Evolutionary conservation across 768 basidiomycete species (phyloP).

Genomic region (Suillus paluster): DNA sequence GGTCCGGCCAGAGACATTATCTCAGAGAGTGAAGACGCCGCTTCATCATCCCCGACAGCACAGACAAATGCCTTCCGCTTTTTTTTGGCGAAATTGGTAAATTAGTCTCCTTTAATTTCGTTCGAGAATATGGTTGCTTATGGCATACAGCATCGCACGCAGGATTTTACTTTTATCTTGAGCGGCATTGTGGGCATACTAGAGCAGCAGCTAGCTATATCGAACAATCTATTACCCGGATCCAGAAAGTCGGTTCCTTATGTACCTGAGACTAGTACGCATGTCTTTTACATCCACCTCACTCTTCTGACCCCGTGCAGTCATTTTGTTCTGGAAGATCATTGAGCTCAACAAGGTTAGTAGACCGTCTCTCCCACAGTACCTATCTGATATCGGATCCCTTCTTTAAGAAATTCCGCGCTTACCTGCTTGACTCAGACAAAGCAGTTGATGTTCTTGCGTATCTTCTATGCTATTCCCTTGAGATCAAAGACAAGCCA

Average conservation of each 20-base stretch:
- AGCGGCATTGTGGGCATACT: slow-evolving; percentile 70
- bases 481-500: slow-evolving; percentile 94
- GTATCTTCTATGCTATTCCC: slow-evolving; percentile 77
- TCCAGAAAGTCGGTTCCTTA: slow-evolving; percentile 85
- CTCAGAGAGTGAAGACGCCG: slow-evolving; percentile 46
- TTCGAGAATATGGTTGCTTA: slow-evolving; percentile 15
- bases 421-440: slow-evolving; percentile 81
- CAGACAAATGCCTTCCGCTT: slow-evolving; percentile 90
- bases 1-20: slow-evolving; percentile 65
- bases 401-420: slow-evolving; percentile 81
- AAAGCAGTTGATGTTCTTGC: slow-evolving; percentile 77
- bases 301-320: slow-evolving; percentile 41
- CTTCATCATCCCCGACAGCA: slow-evolving; percentile 53
- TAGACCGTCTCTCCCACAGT: not conserved
- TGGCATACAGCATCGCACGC: slow-evolving; percentile 73
- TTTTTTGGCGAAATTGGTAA: slow-evolving; percentile 87
- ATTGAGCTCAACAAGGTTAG: slow-evolving; percentile 90
- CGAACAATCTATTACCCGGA: slow-evolving; percentile 81
- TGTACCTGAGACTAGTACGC: slow-evolving; percentile 79
- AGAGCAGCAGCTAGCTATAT: slow-evolving; percentile 74
- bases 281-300: not conserved
- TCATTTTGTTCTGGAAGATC: slow-evolving; percentile 88
- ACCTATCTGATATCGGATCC: slow-evolving; percentile 6
- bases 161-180: slow-evolving; percentile 87
- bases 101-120: slow-evolving; percentile 4